These are phyloP conservation scores for Amaranthus palmeri DNA, from an alignment of 148 eudicot genomes.

Conservation along the genomic window DNA sequence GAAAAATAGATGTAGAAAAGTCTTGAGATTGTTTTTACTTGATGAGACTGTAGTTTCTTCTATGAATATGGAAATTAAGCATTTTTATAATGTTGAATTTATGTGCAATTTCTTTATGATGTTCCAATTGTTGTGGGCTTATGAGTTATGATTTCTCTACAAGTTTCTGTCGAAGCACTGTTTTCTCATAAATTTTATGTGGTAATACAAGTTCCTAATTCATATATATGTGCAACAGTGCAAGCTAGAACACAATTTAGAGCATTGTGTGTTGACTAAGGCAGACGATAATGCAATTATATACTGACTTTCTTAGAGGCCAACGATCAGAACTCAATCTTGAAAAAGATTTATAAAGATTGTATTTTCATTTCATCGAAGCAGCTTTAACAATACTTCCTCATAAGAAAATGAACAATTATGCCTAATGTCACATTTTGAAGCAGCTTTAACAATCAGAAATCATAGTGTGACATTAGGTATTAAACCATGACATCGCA, in stretches of 20 bases:
- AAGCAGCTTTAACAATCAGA: constrained; percentile 66
- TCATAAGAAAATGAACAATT: too few relatives aligned
- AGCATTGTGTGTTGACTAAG: constrained; percentile 71
- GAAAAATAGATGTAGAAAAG: too few relatives aligned
- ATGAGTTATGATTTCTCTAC: too few relatives aligned
- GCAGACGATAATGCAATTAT: constrained; percentile 63
- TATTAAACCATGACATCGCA: constrained; percentile 48
- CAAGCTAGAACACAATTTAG: constrained; percentile 47
- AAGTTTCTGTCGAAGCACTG: too few relatives aligned
- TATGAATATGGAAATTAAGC: too few relatives aligned
- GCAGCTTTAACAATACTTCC: constrained; percentile 24
- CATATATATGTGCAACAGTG: constrained; percentile 40
- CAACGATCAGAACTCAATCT: constrained; percentile 56
- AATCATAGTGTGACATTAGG: constrained; percentile 77
- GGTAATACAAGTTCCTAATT: too few relatives aligned
- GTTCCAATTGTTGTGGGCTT: too few relatives aligned
- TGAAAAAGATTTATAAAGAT: constrained; percentile 40
- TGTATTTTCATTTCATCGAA: constrained; percentile 23
- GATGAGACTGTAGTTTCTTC: too few relatives aligned
- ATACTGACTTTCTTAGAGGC: constrained; percentile 48
- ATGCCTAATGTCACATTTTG: constrained; percentile 19
- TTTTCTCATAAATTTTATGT: too few relatives aligned
- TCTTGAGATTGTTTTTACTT: too few relatives aligned
- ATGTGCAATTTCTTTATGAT: too few relatives aligned
- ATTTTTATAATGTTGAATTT: too few relatives aligned